Percentiles rank a stretch among this genome's conserved stretches.
These are phyloP conservation scores for Talaromyces funiculosus DNA, from an alignment of 2,329 filamentous ascomycete species.

Conservation along the genomic window DNA sequence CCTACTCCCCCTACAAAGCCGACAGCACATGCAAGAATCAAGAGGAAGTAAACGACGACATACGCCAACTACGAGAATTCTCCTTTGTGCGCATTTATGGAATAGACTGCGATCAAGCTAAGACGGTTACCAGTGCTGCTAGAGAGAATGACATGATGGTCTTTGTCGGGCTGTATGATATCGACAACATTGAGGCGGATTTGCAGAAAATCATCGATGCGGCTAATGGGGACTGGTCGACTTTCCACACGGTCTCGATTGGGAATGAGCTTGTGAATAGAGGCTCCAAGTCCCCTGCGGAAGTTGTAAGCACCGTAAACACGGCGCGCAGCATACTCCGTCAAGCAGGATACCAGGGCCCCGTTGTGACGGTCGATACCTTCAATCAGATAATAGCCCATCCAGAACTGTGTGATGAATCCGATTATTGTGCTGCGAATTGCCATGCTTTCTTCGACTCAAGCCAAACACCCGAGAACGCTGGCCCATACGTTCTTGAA, in stretches of 20 bases:
- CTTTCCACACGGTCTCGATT: constrained; percentile 65
- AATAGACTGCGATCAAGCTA: constrained; percentile 69
- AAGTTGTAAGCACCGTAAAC: constrained; percentile 54
- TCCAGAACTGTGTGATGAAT: constrained; percentile 63
- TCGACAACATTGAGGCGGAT: constrained; percentile 52
- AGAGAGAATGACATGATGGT: constrained; percentile 62
- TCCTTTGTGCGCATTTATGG: constrained; percentile 70
- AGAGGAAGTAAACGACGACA: constrained; percentile 59
- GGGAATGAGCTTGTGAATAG: constrained; percentile 77
- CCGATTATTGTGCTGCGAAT: constrained; percentile 77
- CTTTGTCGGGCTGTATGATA: constrained; percentile 68
- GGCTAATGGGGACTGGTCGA: constrained; percentile 59
- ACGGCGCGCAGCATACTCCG: constrained; percentile 55
- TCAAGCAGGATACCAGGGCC: constrained; percentile 61
- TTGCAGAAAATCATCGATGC: constrained; percentile 57
- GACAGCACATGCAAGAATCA: constrained; percentile 62
- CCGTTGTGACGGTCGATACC: constrained; percentile 75
- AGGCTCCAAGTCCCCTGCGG: constrained; percentile 46
- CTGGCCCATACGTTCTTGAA: constrained; percentile 61
- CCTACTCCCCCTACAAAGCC: constrained; percentile 54
- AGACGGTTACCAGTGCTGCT: constrained; percentile 57
- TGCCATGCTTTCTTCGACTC: constrained; percentile 78
- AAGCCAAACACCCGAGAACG: constrained; percentile 52
- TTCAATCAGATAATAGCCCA: constrained; percentile 62
- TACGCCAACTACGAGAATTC: constrained; percentile 55